phyloP scores from a whole-genome alignment of 2,329 filamentous ascomycete species.

The Diaporthe citrichinensis region DNA sequence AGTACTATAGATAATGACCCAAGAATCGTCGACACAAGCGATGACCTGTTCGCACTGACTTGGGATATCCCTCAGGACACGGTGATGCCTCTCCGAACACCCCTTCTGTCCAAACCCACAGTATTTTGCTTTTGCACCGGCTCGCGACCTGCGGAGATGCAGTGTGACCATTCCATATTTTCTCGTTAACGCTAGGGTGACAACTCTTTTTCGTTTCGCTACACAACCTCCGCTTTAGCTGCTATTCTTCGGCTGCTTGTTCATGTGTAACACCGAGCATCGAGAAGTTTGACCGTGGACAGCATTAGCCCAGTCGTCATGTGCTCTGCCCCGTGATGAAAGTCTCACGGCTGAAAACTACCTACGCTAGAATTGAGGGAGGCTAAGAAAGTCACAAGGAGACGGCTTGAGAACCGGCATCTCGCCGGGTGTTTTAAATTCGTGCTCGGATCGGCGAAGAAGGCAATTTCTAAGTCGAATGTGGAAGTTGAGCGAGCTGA shows the following conservation, averaged over 20 bases:
- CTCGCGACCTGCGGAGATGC: background rate
- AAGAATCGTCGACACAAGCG: background rate
- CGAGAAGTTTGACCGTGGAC: background rate
- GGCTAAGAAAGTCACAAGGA: background rate
- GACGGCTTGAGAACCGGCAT: background rate
- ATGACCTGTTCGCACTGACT: background rate
- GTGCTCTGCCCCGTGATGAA: slow-evolving; percentile 9
- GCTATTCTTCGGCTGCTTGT: background rate
- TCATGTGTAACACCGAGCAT: background rate
- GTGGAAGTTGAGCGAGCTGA: background rate
- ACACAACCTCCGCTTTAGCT: background rate
- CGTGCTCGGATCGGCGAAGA: background rate
- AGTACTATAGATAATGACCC: background rate
- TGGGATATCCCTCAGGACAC: background rate
- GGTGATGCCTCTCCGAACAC: background rate
- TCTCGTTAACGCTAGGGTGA: background rate
- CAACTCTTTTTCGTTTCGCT: background rate
- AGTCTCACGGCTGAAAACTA: background rate
- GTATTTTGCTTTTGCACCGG: slow-evolving; percentile 1
- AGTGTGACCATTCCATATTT: slow-evolving; percentile 34
- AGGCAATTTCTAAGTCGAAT: background rate
- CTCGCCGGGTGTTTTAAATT: too few species aligned
- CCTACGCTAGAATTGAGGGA: too few species aligned
- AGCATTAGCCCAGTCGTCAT: slow-evolving; percentile 31
- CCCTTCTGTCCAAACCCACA: background rate